These are phyloP conservation scores for Fomitiporia mediterranea DNA, from an alignment of 1,284 basidiomycete genomes.

Conservation along the genomic window DNA sequence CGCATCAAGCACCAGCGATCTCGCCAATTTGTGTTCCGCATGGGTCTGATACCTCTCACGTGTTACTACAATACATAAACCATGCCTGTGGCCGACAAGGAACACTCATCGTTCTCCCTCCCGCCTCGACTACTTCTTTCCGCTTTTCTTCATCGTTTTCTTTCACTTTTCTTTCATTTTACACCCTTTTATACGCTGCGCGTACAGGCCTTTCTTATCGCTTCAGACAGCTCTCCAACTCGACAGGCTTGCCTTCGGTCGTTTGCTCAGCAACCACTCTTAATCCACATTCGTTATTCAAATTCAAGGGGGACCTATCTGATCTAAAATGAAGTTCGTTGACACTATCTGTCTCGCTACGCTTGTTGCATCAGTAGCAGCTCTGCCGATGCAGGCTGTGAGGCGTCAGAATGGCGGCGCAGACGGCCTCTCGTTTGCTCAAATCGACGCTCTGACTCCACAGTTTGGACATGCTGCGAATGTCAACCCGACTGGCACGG, in stretches of 20 bases:
- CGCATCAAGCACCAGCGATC: background rate
- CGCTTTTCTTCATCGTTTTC: slow-evolving; percentile 22
- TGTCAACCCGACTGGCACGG: slow-evolving; percentile 29
- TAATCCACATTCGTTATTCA: slow-evolving; percentile 25
- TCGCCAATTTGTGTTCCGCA: background rate
- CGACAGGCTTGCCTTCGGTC: slow-evolving; percentile 3
- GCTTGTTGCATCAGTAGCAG: slow-evolving; percentile 35
- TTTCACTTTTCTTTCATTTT: slow-evolving; percentile 25
- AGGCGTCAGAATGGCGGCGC: slow-evolving; percentile 17
- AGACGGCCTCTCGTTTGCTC: slow-evolving; percentile 20
- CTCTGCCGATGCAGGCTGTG: slow-evolving; percentile 30
- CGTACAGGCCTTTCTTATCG: slow-evolving; percentile 23
- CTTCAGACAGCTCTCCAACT: slow-evolving; percentile 4
- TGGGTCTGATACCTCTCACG: background rate
- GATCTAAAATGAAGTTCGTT: slow-evolving; percentile 18
- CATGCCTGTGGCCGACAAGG: background rate
- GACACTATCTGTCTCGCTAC: slow-evolving; percentile 30
- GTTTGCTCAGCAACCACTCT: background rate
- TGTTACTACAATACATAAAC: background rate
- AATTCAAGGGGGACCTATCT: slow-evolving; percentile 22
- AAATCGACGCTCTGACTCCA: slow-evolving; percentile 26
- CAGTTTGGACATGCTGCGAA: slow-evolving; percentile 26
- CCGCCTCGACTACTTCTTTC: slow-evolving; percentile 20
- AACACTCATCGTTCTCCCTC: background rate
- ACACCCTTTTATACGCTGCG: slow-evolving; percentile 22